Evolutionary conservation across 345 rosid species (phyloP), one percentile per base, ranked within the genome.

Genomic region (Diplotaxis tenuifolia): DNA sequence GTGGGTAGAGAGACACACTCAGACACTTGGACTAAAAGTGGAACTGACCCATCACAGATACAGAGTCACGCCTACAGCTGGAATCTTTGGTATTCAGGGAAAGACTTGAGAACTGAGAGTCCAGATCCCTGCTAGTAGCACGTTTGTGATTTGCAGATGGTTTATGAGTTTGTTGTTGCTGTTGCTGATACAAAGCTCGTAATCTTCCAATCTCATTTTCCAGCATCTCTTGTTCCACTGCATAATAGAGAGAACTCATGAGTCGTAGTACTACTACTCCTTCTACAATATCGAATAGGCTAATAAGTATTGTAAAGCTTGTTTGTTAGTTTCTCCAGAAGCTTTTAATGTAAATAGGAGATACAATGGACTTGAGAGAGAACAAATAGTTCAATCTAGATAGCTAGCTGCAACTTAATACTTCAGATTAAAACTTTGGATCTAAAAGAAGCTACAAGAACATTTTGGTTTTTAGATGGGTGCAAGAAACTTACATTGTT

Each of bases 161-260:
- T 58, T 85, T 78, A 62, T 73, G 87, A 63, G 73, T 83, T 20
- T 59, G 38, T 16, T 31, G 64, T 60, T 80, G 88, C 16, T 75
- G 85, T 64, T 86, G 92, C 78, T 90, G 90, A 77, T 86, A 89
- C 80, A 89, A 53, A 7, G 82, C 70, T 75, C 86, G 79, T 50
- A 96, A 81, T 85, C 98, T 89, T 74, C 90, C 91, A 59, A 90
- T 86, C 83, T 96, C 98, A 81, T 91, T 88, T 83, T 92, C 99
- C 79, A 96, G 78, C 73, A 96, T 86, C 50, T 96, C 95, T 14
- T 96, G 99, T 82, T 96, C 99, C 90, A 96, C 99, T 96, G 89
- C 28, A 73, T 47, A 76, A 29, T 25, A 69, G 32, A 79, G 32
- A 79, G 0, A 67, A 73, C 71, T 72, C 67, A 73, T 78, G 62